These are phyloP conservation scores for Aspergillus transmontanensis DNA, from an alignment of 2,329 filamentous ascomycete species.

Conservation along the genomic window DNA sequence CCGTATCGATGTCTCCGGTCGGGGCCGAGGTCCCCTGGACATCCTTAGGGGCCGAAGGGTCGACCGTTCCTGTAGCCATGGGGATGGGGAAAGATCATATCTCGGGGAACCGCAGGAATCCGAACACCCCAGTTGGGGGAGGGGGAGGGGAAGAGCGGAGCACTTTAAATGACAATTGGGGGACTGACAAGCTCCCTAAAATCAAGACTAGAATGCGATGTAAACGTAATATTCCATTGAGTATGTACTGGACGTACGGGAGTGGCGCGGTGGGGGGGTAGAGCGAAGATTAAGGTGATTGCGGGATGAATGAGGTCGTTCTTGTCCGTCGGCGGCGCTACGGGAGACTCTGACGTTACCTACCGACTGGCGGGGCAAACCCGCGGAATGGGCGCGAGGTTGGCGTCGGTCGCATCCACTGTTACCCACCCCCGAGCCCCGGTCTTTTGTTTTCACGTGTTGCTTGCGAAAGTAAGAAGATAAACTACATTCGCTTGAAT, in stretches of 20 bases:
- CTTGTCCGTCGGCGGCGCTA: constrained; percentile 13
- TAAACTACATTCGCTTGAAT: neutral
- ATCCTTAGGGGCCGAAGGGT: constrained; percentile 36
- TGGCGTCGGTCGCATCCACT: neutral
- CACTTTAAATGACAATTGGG: constrained; percentile 18
- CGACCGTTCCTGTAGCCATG: constrained; percentile 45
- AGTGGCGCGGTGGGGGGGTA: neutral
- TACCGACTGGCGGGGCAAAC: constrained; percentile 27
- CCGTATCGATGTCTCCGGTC: constrained; percentile 19
- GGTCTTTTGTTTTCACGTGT: neutral
- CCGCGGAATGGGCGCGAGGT: constrained; percentile 1
- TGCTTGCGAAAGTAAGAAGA: neutral
- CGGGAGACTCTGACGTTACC: constrained; percentile 29
- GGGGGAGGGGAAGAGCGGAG: neutral
- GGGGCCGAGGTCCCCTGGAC: constrained; percentile 25
- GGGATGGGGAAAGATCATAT: constrained; percentile 37
- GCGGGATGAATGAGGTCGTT: constrained; percentile 5
- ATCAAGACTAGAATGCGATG: constrained; percentile 2
- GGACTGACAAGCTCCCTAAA: constrained; percentile 1
- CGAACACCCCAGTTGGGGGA: neutral
- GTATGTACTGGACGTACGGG: neutral
- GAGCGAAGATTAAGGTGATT: constrained; percentile 2
- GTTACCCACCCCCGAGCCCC: neutral
- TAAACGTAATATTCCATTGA: constrained; percentile 10
- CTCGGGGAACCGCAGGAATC: constrained; percentile 23